Evolutionary conservation across 345 rosid species (phyloP).

Genomic region (Barbarea vulgaris): DNA sequence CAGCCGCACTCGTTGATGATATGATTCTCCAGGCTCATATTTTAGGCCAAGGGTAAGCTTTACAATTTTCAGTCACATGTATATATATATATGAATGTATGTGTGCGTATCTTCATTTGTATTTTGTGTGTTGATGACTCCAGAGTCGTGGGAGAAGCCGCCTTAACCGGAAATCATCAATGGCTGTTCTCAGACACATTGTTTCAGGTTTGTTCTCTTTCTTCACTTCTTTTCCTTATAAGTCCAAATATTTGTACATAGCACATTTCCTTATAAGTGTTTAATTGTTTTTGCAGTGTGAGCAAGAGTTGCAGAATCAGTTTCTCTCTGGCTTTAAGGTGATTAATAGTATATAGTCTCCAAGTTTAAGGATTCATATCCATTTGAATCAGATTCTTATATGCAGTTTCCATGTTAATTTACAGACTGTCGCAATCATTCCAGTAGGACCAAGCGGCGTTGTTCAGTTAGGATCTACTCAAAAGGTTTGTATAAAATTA

Average conservation of each 20-base stretch:
- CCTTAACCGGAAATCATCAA: conserved; percentile 66
- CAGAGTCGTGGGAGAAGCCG: conserved; percentile 67
- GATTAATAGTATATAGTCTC: not conserved
- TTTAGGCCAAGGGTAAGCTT: conserved; percentile 83
- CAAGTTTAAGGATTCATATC: not conserved
- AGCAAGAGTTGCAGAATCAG: conserved; percentile 39
- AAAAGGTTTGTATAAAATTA: conserved; percentile 55
- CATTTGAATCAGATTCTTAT: conserved; percentile 23
- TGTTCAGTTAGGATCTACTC: conserved; percentile 76
- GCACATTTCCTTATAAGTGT: not conserved
- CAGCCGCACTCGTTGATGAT: conserved; percentile 51
- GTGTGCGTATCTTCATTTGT: conserved; percentile 6
- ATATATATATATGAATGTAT: not conserved
- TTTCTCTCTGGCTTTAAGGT: conserved; percentile 41
- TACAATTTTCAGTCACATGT: not conserved
- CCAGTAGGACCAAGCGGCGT: conserved; percentile 69
- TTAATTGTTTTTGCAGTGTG: conserved; percentile 30
- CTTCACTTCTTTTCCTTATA: not conserved
- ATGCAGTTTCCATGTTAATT: conserved; percentile 3
- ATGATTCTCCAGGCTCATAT: conserved; percentile 63
- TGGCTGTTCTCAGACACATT: conserved; percentile 69
- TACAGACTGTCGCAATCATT: conserved; percentile 79
- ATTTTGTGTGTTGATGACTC: conserved; percentile 11
- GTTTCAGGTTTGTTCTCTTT: conserved; percentile 44
- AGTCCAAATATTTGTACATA: not conserved